These are phyloP conservation scores for Casaregolazyma suthepensis DNA, from an alignment of 1,139 yeast genomes.

Conservation along the genomic window DNA sequence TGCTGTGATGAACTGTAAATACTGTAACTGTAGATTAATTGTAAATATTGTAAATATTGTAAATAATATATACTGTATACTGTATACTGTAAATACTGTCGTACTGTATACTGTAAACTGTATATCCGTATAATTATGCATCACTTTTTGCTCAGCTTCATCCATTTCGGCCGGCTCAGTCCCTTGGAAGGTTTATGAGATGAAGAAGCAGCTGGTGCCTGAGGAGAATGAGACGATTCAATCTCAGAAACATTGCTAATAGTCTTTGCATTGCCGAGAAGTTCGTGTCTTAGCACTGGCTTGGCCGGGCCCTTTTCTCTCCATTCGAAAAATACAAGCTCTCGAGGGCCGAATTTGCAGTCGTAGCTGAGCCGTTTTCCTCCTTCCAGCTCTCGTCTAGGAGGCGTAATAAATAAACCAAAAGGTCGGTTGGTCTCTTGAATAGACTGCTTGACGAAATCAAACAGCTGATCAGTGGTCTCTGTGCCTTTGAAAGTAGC, in stretches of 20 bases:
- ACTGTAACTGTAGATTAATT: neutral
- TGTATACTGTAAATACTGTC: too few species aligned
- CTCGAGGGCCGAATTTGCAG: constrained; percentile 27
- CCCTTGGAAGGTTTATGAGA: neutral
- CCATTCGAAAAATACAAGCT: constrained; percentile 29
- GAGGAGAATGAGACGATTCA: constrained; percentile 11
- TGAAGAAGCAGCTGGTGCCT: neutral
- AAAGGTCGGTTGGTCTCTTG: constrained; percentile 22
- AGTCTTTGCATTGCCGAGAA: constrained; percentile 19
- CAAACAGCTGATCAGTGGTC: constrained; percentile 24
- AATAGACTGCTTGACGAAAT: constrained; percentile 25
- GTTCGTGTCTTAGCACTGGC: constrained; percentile 16
- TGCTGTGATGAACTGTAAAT: neutral
- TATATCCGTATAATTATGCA: too few species aligned
- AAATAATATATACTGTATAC: neutral
- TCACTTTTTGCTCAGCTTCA: constrained; percentile 20
- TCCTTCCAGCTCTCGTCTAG: constrained; percentile 21
- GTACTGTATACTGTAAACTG: too few species aligned
- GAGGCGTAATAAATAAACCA: constrained; percentile 28
- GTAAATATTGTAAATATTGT: neutral
- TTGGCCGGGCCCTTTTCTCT: constrained; percentile 10
- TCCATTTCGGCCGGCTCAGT: constrained; percentile 19
- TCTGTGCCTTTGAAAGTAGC: constrained; percentile 27
- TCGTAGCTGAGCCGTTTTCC: constrained; percentile 20
- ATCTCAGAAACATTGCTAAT: constrained; percentile 25